phyloP scores from a whole-genome alignment of 2,329 filamentous ascomycete genomes.

The Colletotrichum sansevieriae region DNA sequence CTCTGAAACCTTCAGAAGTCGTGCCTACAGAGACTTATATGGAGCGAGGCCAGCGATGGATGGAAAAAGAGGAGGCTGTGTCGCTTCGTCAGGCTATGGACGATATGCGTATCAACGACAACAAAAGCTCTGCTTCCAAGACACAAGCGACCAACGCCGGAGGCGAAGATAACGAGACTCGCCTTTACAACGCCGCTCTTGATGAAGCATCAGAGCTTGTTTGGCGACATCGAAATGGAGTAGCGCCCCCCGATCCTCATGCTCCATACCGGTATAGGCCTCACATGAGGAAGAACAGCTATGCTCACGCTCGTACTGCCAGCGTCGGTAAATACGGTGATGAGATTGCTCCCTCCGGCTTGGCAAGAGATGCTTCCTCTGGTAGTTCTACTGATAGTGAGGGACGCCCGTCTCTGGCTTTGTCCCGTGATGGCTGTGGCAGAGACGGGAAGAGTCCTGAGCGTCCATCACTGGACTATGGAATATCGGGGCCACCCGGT shows the following conservation, averaged over 20 bases:
- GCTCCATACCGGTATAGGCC: constrained; percentile 76
- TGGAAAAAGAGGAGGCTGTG: constrained; percentile 82
- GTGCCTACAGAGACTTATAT: constrained; percentile 78
- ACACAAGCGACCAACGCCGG: constrained; percentile 43
- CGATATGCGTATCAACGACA: constrained; percentile 72
- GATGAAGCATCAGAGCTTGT: constrained; percentile 85
- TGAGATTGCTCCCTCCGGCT: constrained; percentile 60
- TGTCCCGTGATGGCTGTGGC: constrained; percentile 32
- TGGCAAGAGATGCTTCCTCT: constrained; percentile 61
- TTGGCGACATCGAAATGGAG: constrained; percentile 78
- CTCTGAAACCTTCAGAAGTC: constrained; percentile 70
- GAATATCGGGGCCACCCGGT: constrained; percentile 5
- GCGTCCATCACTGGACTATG: constrained; percentile 45
- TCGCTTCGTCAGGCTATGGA: constrained; percentile 80
- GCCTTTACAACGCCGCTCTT: constrained; percentile 77
- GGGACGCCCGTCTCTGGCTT: constrained; percentile 46
- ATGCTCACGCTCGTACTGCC: constrained; percentile 74
- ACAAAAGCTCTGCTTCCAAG: constrained; percentile 14
- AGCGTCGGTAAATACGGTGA: constrained; percentile 66
- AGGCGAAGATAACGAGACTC: constrained; percentile 64
- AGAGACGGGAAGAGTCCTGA: constrained; percentile 18
- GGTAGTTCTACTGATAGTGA: constrained; percentile 66
- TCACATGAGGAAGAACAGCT: constrained; percentile 78
- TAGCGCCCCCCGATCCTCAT: constrained; percentile 64
- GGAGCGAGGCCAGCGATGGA: constrained; percentile 80